Base-by-base conservation (phyloP, 2,329 filamentous ascomycete species). In the Lomentospora prolificans region DNA sequence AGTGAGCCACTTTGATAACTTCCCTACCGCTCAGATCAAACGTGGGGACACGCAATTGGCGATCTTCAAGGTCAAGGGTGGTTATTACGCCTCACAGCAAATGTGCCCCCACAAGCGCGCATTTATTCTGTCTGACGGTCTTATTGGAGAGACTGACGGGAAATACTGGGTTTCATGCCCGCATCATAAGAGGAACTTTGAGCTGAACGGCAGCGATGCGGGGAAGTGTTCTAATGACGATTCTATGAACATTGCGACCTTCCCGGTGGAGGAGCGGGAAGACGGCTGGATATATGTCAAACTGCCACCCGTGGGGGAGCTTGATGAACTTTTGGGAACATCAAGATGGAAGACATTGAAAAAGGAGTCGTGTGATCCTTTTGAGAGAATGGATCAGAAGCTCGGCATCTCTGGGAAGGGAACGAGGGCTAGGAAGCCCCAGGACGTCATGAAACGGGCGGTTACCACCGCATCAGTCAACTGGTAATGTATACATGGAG, bases 21-120 rank as follows among this genome's bases (percentile, higher is more conserved):
- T 87, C 30, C 85, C 89, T 57, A 87, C 83, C 8, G 84, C 88
- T 3, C 85, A 85, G 30, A 75, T 96, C 70, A 94, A 95, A 75
- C 81, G 89, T 46, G 89, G 90, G 46, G 90, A 95, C 68, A 95
- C 90, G 0, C 90, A 96, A 69, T 79, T 96, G 2, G 90, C 90
- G 6, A 75, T 96, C 55, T 96, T 91, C 81, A 87, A 90, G 63
- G 80, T 95, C 59, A 81, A 82, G 55, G 90, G 89, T 19, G 80
- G 80, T 55, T 95, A 85, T 75, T 92, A 92, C 69, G 87, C 88
- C 57, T 87, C 87, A 12, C 90, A 96, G 72, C 89, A 96, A 67
- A 96, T 96, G 90, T 96, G 90, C 67, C 90, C 90, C 8, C 90
- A 95, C 73, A 94, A 92, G 71, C 85, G 90, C 9, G 85, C 90